Conservation (phyloP, 805 yeast genomes). For the Kregervanrija pseudodelftensis region DNA sequence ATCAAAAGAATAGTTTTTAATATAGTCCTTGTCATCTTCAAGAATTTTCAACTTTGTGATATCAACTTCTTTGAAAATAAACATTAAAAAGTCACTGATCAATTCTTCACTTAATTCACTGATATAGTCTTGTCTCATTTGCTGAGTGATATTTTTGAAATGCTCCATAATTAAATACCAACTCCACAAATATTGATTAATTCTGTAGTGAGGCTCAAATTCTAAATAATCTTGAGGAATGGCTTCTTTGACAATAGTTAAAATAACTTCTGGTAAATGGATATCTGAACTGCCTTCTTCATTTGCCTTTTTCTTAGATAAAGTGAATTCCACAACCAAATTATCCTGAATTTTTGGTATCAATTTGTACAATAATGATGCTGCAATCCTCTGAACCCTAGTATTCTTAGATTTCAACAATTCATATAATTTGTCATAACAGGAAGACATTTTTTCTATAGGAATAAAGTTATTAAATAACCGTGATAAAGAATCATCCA, state of each 20-base stretch:
- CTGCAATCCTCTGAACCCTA: conserved; percentile 38
- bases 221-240: conserved; percentile 30
- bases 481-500: conserved; percentile 28
- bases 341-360: conserved; percentile 48
- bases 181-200: conserved; percentile 48
- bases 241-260: conserved; percentile 28
- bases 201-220: conserved; percentile 28
- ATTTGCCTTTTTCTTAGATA: conserved; percentile 34
- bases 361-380: conserved; percentile 31
- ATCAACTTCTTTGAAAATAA: conserved; percentile 49
- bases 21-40: conserved; percentile 18
- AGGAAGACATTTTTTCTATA: conserved; percentile 24
- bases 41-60: conserved; percentile 18
- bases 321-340: conserved; percentile 53
- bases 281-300: conserved; percentile 26
- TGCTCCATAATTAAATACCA: conserved; percentile 61
- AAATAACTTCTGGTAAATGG: conserved; percentile 34
- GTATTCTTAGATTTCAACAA: conserved; percentile 23
- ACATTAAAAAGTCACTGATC: conserved; percentile 45
- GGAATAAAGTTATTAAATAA: conserved; percentile 21
- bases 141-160: conserved; percentile 59
- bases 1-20: conserved; percentile 18
- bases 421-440: conserved; percentile 30
- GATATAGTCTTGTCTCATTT: conserved; percentile 54
- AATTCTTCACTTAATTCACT: conserved; percentile 46